A percentile compares a stretch with the other conserved stretches of the same genome.
phyloP scores from a whole-genome alignment of 2,329 filamentous ascomycete species.

The Celoporthe dispersa region DNA sequence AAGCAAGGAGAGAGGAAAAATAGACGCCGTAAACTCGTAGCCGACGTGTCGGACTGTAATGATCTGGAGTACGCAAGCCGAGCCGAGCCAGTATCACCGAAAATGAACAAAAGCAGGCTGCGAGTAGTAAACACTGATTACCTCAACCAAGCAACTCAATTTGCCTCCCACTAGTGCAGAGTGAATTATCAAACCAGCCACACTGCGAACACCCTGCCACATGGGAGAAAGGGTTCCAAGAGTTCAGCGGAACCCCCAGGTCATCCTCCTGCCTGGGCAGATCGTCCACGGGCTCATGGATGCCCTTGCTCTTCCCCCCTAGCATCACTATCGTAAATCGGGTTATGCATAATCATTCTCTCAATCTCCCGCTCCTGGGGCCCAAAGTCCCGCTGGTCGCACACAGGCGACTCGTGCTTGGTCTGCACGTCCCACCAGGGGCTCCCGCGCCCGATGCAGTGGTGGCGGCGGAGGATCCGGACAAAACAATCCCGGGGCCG shows the following conservation, averaged over 20 bases:
- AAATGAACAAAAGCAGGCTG: no score
- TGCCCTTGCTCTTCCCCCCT: background rate
- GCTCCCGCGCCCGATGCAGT: background rate
- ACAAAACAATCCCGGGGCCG: background rate
- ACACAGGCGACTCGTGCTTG: background rate
- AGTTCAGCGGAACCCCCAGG: background rate
- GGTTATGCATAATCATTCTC: constrained; percentile 1
- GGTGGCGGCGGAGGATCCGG: background rate
- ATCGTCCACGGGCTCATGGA: background rate
- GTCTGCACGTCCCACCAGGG: background rate
- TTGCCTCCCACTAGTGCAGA: background rate
- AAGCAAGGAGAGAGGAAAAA: no score
- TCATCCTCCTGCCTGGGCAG: background rate
- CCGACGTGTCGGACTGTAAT: no score
- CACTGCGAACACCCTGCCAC: background rate
- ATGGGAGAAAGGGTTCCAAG: background rate
- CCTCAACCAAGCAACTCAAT: no score
- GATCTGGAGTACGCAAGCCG: no score
- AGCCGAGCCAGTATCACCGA: no score
- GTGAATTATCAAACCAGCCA: background rate
- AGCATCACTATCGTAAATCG: background rate
- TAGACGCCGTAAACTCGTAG: no score
- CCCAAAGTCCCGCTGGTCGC: background rate
- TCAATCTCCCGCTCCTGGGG: background rate
- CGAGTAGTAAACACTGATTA: no score